A percentile compares a stretch with the other conserved stretches of the same genome.
Conservation (phyloP, 164 flowering plant species). For the Brasenia schreberi region DNA sequence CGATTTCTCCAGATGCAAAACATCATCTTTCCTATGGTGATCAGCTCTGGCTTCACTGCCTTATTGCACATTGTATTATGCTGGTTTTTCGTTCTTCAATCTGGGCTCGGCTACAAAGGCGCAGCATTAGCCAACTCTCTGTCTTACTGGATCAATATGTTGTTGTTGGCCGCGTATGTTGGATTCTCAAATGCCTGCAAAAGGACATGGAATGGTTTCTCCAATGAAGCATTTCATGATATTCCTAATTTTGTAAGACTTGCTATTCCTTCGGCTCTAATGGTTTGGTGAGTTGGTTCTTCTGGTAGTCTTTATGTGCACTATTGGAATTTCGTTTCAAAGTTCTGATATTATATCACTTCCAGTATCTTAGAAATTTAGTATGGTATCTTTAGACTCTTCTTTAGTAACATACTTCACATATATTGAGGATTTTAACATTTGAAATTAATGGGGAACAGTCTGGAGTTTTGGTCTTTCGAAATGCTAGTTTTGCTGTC, state of each 20-base stretch:
- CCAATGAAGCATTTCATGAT: slow-evolving; percentile 10
- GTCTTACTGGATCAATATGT: slow-evolving; percentile 17
- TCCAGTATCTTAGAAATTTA: too few relatives aligned
- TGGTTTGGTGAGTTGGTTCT: slow-evolving; percentile 11
- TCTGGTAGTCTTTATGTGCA: too few relatives aligned
- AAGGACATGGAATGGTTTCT: slow-evolving; percentile 16
- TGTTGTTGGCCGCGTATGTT: slow-evolving; percentile 10
- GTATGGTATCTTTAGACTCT: too few relatives aligned
- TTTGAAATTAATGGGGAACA: slow-evolving; percentile 1
- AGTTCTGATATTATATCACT: too few relatives aligned
- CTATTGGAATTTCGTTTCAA: too few relatives aligned
- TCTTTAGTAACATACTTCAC: background rate
- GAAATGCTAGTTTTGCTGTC: slow-evolving; percentile 16
- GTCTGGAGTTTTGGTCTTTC: slow-evolving; percentile 24
- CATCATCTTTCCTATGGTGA: slow-evolving; percentile 14
- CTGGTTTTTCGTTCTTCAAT: slow-evolving; percentile 16
- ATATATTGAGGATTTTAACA: background rate
- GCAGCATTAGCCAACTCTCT: slow-evolving; percentile 14
- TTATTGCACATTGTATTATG: slow-evolving; percentile 7
- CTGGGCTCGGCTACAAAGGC: slow-evolving; percentile 14
- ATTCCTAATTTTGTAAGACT: slow-evolving; percentile 9
- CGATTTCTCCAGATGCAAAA: slow-evolving; percentile 13
- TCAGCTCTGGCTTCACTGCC: slow-evolving; percentile 11
- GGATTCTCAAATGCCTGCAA: slow-evolving; percentile 13
- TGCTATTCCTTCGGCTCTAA: slow-evolving; percentile 15